Base-by-base conservation (phyloP, 805 yeast genomes). In the Hanseniaspora taiwanica region DNA sequence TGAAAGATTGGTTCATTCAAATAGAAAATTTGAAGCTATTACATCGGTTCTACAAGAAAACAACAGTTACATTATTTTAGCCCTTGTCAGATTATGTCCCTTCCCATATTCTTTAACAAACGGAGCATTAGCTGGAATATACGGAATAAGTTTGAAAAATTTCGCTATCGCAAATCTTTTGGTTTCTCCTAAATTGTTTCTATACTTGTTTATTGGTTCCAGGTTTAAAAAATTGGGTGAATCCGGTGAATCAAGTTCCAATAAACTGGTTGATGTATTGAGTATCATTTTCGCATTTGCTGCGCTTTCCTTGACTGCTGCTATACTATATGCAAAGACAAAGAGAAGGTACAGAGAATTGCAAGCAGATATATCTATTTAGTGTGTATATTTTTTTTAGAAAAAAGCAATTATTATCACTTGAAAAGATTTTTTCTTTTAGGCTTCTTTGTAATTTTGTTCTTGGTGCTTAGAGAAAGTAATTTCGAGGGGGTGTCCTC, bases 81-180 rank as follows among this genome's bases (percentile, higher is more conserved):
- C 81, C 39, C 64, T 89, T 53, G 69, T 89, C 21, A 66, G 96
- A 41, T 58, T 89, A 42, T 85, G 96, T 49, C 98, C 98, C 1
- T 70, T 89, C 51, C 97, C 97, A 0, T 91, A 86, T 55, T 85
- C 96, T 2, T 63, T 89, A 24, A 79, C 91, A 0, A 89, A 89
- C 52, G 96, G 96, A 3, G 96, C 94, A 0, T 66, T 91, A 48
- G 91, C 94, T 8, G 79, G 93, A 2, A 72, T 89, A 12, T 95
- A 93, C 0, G 81, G 83, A 14, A 68, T 89, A 10, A 65, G 78
- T 0, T 61, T 77, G 2, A 45, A 58, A 33, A 74, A 76, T 20
- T 89, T 81, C 56, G 63, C 77, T 2, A 52, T 78, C 24, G 94
- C 96, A 1, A 78, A 86, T 19, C 47, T 75, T 0, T 56, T 84